These are phyloP conservation scores for Nyssa sinensis DNA, from an alignment of 148 eudicot genomes.

Conservation along the genomic window DNA sequence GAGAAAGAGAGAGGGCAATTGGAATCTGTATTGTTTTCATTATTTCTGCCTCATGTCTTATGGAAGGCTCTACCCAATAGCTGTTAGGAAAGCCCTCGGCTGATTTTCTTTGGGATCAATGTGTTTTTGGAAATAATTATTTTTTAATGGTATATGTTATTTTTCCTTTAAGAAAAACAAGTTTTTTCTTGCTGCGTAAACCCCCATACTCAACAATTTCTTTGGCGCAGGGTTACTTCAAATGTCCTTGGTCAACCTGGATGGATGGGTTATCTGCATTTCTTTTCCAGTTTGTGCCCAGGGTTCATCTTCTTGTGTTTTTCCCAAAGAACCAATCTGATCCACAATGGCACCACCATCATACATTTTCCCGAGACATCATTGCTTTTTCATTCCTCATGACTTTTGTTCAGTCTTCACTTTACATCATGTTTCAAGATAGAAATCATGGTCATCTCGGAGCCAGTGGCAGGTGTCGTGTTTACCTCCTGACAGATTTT, in stretches of 20 bases:
- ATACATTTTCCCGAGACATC: slow-evolving; percentile 52
- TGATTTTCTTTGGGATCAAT: slow-evolving; percentile 12
- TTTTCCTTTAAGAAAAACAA: slow-evolving; percentile 34
- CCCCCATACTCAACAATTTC: slow-evolving; percentile 61
- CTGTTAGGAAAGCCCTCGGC: slow-evolving; percentile 1
- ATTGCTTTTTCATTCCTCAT: slow-evolving; percentile 75
- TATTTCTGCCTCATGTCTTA: background rate
- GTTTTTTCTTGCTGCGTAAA: slow-evolving; percentile 36
- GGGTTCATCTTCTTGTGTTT: slow-evolving; percentile 58
- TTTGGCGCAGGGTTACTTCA: slow-evolving; percentile 80
- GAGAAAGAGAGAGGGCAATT: background rate
- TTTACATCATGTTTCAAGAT: slow-evolving; percentile 65
- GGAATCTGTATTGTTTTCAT: background rate
- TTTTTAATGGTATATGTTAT: slow-evolving; percentile 32
- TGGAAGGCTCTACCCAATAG: background rate
- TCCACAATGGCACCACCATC: slow-evolving; percentile 67
- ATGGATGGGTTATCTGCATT: slow-evolving; percentile 63
- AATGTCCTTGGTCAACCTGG: slow-evolving; percentile 60
- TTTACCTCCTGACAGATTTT: slow-evolving; percentile 45
- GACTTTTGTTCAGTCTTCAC: slow-evolving; percentile 64
- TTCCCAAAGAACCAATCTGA: slow-evolving; percentile 59
- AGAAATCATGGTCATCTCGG: slow-evolving; percentile 58
- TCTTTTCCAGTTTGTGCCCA: slow-evolving; percentile 55
- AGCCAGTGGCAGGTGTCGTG: slow-evolving; percentile 73
- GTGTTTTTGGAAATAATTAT: slow-evolving; percentile 8